Evolutionary conservation across 164 flowering plant species (phyloP).

Genomic region (Vitis amurensis): DNA sequence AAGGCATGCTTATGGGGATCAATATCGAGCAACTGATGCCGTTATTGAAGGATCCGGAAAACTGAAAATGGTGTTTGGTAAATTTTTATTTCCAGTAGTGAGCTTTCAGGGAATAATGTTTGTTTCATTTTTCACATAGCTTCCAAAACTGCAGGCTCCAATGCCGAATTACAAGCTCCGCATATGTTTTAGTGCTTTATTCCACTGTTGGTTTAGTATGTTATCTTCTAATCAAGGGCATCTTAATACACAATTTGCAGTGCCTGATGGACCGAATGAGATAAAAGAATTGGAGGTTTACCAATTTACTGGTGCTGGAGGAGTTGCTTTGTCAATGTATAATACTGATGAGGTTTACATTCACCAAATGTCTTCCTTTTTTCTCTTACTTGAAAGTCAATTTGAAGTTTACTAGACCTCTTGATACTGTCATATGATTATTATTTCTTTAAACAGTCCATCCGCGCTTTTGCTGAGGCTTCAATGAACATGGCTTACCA

Average conservation of each 20-base stretch:
- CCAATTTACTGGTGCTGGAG: constrained; percentile 84
- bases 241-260: constrained; percentile 32
- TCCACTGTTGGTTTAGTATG: too few species aligned
- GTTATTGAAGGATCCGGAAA: constrained; percentile 91
- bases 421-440: constrained; percentile 4
- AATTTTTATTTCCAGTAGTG: too few species aligned
- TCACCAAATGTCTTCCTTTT: constrained; percentile 1
- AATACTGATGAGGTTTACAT: constrained; percentile 88
- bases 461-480: constrained; percentile 89
- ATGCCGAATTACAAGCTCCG: too few species aligned
- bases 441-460: constrained; percentile 52
- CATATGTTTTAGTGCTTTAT: too few species aligned
- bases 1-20: constrained; percentile 99
- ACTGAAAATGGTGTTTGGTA: constrained; percentile 90
- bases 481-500: constrained; percentile 82
- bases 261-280: constrained; percentile 69
- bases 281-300: constrained; percentile 76
- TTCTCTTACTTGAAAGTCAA: background rate
- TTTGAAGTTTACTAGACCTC: background rate
- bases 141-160: too few species aligned
- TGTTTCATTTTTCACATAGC: too few species aligned
- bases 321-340: constrained; percentile 89
- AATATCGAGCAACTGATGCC: constrained; percentile 88
- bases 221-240: too few species aligned
- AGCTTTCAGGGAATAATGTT: too few species aligned